Percentiles rank a stretch among this genome's conserved stretches.
phyloP scores from a whole-genome alignment of 495 filamentous ascomycete genomes.

The Penicillium desertorum region DNA sequence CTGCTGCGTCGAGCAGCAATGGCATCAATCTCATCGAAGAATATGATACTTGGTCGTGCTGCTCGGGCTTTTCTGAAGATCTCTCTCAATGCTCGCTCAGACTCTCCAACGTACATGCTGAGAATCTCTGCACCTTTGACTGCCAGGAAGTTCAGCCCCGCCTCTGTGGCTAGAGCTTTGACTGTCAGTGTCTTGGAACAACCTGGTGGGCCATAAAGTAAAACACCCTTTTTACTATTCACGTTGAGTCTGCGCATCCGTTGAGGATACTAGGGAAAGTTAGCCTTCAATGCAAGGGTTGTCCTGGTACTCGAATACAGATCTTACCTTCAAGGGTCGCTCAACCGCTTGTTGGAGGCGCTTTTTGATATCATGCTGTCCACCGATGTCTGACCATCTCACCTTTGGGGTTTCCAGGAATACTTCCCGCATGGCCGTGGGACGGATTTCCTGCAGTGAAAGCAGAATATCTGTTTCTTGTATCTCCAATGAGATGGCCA shows the following conservation, averaged over 20 bases:
- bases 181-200: slow-evolving; percentile 96
- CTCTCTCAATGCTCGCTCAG: slow-evolving; percentile 82
- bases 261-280: slow-evolving; percentile 52
- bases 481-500: slow-evolving; percentile 30
- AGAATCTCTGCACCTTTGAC: slow-evolving; percentile 96
- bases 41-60: slow-evolving; percentile 89
- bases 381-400: slow-evolving; percentile 86
- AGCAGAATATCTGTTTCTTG: slow-evolving; percentile 52
- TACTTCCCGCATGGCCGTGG: slow-evolving; percentile 87
- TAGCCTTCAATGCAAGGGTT: slow-evolving; percentile 4
- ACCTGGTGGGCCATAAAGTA: slow-evolving; percentile 92
- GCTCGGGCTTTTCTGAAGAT: slow-evolving; percentile 85
- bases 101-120: slow-evolving; percentile 97
- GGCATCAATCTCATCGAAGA: slow-evolving; percentile 97
- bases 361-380: slow-evolving; percentile 77
- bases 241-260: slow-evolving; percentile 58
- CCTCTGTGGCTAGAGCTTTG: slow-evolving; percentile 88
- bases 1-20: slow-evolving; percentile 73
- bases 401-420: slow-evolving; percentile 86
- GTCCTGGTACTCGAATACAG: not conserved
- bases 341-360: slow-evolving; percentile 62
- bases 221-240: slow-evolving; percentile 74
- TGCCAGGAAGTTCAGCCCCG: slow-evolving; percentile 89
- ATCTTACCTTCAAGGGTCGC: slow-evolving; percentile 62
- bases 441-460: slow-evolving; percentile 60